These are phyloP conservation scores for Arachis stenosperma DNA, from an alignment of 306 rosid genomes.

Conservation along the genomic window DNA sequence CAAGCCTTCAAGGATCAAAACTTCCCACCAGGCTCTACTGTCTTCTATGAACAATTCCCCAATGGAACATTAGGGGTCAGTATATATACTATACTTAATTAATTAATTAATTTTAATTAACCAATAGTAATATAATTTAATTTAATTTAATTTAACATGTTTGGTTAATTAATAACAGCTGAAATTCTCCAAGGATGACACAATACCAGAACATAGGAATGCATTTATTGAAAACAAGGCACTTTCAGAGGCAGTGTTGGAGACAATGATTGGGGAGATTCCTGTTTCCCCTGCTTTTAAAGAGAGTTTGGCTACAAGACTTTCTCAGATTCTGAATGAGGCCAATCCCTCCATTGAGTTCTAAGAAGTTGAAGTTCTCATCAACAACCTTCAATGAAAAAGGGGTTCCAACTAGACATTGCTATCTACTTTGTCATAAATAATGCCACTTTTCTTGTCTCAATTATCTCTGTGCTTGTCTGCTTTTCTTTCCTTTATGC, in stretches of 20 bases:
- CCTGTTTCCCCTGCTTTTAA: conserved; percentile 81
- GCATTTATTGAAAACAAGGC: conserved; percentile 58
- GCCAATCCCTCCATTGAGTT: background rate
- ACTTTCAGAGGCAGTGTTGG: conserved; percentile 66
- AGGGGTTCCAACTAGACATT: background rate
- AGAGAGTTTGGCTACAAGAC: conserved; percentile 60
- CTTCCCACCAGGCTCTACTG: conserved; percentile 60
- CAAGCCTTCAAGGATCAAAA: conserved; percentile 50
- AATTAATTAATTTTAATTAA: too few relatives aligned
- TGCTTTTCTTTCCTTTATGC: background rate
- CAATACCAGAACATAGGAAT: conserved; percentile 47
- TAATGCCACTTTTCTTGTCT: background rate
- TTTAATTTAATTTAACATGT: background rate
- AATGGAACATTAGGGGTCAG: conserved; percentile 60
- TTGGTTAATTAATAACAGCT: conserved; percentile 46
- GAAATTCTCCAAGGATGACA: conserved; percentile 65
- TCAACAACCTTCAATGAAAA: too few relatives aligned
- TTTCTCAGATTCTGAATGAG: conserved; percentile 41
- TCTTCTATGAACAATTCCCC: conserved; percentile 64
- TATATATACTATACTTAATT: background rate
- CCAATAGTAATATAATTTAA: too few relatives aligned
- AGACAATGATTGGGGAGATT: conserved; percentile 68
- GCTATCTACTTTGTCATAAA: background rate
- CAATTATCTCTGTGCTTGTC: background rate
- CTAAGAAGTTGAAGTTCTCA: background rate